Evolutionary conservation across 805 yeast genomes (phyloP).

Genomic region (Yarrowia phangngaensis): DNA sequence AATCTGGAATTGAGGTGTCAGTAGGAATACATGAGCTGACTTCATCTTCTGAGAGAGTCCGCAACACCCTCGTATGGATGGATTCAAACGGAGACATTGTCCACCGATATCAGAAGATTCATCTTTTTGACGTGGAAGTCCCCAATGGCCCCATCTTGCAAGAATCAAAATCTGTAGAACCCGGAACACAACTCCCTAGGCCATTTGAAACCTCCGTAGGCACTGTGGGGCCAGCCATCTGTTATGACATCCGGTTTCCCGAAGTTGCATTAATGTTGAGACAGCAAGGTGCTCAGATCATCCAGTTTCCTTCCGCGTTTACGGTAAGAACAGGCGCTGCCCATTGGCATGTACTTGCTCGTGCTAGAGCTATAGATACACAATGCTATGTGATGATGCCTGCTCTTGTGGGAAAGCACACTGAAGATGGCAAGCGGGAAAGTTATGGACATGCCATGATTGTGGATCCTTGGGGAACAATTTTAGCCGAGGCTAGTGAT

Average conservation of each 20-base stretch:
- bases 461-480: slow-evolving; percentile 88
- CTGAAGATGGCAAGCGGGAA: slow-evolving; percentile 52
- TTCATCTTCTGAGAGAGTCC: slow-evolving; percentile 47
- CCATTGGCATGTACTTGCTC: slow-evolving; percentile 80
- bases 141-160: slow-evolving; percentile 66
- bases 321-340: slow-evolving; percentile 87
- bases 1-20: slow-evolving; percentile 55
- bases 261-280: slow-evolving; percentile 67
- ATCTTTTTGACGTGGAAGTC: slow-evolving; percentile 83
- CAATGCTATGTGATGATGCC: slow-evolving; percentile 87
- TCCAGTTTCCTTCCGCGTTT: slow-evolving; percentile 89
- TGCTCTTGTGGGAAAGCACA: slow-evolving; percentile 79
- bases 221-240: slow-evolving; percentile 42
- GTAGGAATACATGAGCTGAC: slow-evolving; percentile 86
- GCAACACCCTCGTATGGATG: slow-evolving; percentile 73
- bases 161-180: slow-evolving; percentile 77
- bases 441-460: slow-evolving; percentile 86
- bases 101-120: slow-evolving; percentile 77
- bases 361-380: slow-evolving; percentile 82
- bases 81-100: slow-evolving; percentile 58
- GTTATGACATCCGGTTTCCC: slow-evolving; percentile 86
- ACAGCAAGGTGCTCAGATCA: slow-evolving; percentile 64
- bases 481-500: slow-evolving; percentile 60
- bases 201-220: slow-evolving; percentile 63
- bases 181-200: slow-evolving; percentile 54